Percentiles rank a stretch among this genome's conserved stretches.
These are phyloP conservation scores for Begonia peltatifolia DNA, from an alignment of 306 rosid genomes.

Conservation along the genomic window DNA sequence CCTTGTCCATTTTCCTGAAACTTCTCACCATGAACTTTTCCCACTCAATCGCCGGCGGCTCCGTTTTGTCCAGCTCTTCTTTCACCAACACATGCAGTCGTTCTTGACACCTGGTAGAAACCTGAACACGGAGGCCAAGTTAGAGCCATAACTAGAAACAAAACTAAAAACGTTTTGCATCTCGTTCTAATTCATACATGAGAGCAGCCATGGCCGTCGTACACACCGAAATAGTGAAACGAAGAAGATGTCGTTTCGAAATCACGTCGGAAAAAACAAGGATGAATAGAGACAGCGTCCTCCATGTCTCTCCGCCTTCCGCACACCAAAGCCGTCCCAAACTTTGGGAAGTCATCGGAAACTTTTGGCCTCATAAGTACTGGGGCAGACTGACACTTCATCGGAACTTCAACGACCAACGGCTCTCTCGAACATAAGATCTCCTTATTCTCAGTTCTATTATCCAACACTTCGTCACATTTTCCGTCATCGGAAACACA, in stretches of 20 bases:
- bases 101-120: not conserved
- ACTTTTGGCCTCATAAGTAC: too few relatives aligned
- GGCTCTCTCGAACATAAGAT: too few relatives aligned
- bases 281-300: conserved; percentile 1
- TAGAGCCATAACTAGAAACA: not conserved
- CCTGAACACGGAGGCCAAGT: not conserved
- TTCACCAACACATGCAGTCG: not conserved
- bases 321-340: not conserved
- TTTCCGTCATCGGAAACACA: too few relatives aligned
- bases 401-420: too few relatives aligned
- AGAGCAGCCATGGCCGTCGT: conserved; percentile 2
- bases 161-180: too few relatives aligned
- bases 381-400: too few relatives aligned
- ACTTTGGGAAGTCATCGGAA: not conserved
- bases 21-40: not conserved
- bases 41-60: not conserved
- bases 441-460: too few relatives aligned
- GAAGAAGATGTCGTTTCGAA: not conserved
- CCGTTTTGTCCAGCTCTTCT: not conserved
- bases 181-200: not conserved
- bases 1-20: not conserved
- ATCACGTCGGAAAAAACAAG: not conserved
- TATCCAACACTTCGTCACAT: too few relatives aligned
- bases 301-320: conserved; percentile 1
- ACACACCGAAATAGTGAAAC: not conserved